Conservation (phyloP, 2,329 filamentous ascomycete genomes). For the Aspergillus pseudoviridinutans region DNA sequence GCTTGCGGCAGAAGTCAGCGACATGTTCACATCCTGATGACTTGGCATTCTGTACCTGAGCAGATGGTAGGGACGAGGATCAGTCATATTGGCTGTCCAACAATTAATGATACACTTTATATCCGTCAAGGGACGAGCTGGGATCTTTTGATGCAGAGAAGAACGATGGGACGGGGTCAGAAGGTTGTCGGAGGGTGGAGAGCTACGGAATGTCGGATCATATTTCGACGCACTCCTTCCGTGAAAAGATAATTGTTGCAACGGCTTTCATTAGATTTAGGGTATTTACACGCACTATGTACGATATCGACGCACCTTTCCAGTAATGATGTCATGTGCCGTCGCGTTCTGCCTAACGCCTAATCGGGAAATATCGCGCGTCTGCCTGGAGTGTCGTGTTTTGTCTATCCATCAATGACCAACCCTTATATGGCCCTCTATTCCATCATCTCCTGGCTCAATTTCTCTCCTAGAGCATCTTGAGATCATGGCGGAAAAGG, state of each 20-base stretch:
- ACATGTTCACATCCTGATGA: neutral
- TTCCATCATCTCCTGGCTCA: neutral
- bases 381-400: conserved; percentile 33
- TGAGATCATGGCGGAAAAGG: conserved; percentile 76
- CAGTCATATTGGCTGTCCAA: conserved; percentile 19
- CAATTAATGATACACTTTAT: neutral
- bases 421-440: neutral
- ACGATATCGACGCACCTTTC: conserved; percentile 9
- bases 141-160: neutral
- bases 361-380: conserved; percentile 39
- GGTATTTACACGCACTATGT: neutral
- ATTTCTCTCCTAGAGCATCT: neutral
- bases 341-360: conserved; percentile 30
- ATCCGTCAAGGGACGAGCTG: neutral
- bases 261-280: neutral
- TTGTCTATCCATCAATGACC: neutral
- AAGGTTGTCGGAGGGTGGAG: neutral
- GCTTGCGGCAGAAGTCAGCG: conserved; percentile 42
- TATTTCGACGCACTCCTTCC: neutral
- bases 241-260: conserved; percentile 4
- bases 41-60: conserved; percentile 21
- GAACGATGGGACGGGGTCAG: neutral
- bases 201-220: neutral
- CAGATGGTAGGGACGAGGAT: conserved; percentile 33
- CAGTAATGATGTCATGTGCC: conserved; percentile 37